These are phyloP conservation scores for Fusarium cyanostomum DNA, from an alignment of 2,329 filamentous ascomycete species.

Conservation along the genomic window DNA sequence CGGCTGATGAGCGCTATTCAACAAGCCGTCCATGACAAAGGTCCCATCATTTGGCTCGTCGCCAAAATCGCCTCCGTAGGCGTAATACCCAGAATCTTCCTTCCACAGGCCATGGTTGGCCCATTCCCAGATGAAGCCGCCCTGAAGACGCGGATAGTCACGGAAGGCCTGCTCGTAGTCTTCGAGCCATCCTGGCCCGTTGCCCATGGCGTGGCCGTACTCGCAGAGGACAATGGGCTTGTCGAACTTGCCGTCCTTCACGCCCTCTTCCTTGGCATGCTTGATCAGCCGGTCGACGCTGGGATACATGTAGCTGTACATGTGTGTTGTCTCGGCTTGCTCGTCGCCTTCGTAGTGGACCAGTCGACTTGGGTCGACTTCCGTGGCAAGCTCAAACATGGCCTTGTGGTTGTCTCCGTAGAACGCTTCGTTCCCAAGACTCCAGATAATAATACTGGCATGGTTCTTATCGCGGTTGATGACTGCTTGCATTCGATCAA, in stretches of 20 bases:
- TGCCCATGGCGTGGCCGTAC: slow-evolving; percentile 75
- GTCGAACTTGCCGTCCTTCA: slow-evolving; percentile 55
- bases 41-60: slow-evolving; percentile 68
- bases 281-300: slow-evolving; percentile 60
- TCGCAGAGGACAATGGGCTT: slow-evolving; percentile 70
- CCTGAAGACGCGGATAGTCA: slow-evolving; percentile 68
- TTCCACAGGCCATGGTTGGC: slow-evolving; percentile 68
- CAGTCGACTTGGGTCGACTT: slow-evolving; percentile 65
- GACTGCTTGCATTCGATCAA: slow-evolving; percentile 72
- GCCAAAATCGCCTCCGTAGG: slow-evolving; percentile 70
- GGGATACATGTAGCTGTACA: slow-evolving; percentile 76
- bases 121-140: slow-evolving; percentile 75
- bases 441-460: slow-evolving; percentile 77
- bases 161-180: slow-evolving; percentile 74
- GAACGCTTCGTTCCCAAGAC: slow-evolving; percentile 77
- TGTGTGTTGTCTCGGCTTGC: slow-evolving; percentile 67
- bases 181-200: slow-evolving; percentile 74
- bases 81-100: slow-evolving; percentile 64
- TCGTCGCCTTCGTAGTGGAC: slow-evolving; percentile 75
- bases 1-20: slow-evolving; percentile 63
- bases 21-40: slow-evolving; percentile 70
- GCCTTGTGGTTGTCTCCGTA: slow-evolving; percentile 73
- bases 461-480: slow-evolving; percentile 77
- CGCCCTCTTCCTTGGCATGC: slow-evolving; percentile 55
- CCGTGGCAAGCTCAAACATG: slow-evolving; percentile 72